Percentiles rank a stretch among this genome's conserved stretches.
phyloP scores from a whole-genome alignment of 441 rosid species.

The Adansonia madagascariensis region DNA sequence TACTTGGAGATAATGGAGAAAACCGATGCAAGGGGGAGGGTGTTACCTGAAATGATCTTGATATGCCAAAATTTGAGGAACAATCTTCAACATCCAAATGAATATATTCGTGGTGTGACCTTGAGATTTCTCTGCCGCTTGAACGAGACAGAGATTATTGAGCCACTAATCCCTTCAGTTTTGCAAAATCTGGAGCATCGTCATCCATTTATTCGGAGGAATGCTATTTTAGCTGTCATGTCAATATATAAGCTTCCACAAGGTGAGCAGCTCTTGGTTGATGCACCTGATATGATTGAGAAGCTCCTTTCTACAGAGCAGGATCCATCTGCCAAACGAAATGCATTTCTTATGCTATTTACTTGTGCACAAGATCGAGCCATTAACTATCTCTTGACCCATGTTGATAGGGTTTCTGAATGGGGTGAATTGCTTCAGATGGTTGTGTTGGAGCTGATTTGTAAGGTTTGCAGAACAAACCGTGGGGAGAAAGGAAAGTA shows the following conservation, averaged over 20 bases:
- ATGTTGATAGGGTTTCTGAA: constrained; percentile 76
- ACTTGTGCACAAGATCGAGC: constrained; percentile 85
- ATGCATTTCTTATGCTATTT: constrained; percentile 95
- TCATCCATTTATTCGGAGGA: constrained; percentile 69
- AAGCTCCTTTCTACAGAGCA: constrained; percentile 69
- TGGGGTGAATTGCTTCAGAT: constrained; percentile 93
- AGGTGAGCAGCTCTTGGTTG: constrained; percentile 66
- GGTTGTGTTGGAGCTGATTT: constrained; percentile 87
- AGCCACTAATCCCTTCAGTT: constrained; percentile 80
- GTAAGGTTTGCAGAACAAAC: constrained; percentile 84
- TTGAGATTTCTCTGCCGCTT: constrained; percentile 77
- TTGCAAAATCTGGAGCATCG: constrained; percentile 75
- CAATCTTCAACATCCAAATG: constrained; percentile 87
- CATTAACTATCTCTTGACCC: constrained; percentile 65
- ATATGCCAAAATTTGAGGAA: constrained; percentile 79
- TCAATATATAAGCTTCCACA: constrained; percentile 68
- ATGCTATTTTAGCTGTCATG: constrained; percentile 82
- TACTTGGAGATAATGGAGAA: constrained; percentile 78
- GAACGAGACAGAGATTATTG: constrained; percentile 73
- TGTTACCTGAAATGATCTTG: constrained; percentile 79
- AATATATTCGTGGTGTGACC: constrained; percentile 86
- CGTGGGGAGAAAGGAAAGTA: constrained; percentile 79
- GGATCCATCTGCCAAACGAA: constrained; percentile 77
- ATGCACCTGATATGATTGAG: constrained; percentile 74
- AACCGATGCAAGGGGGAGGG: constrained; percentile 63